These are phyloP conservation scores for Xylaria sp. DNA, from an alignment of 2,329 filamentous ascomycete species.

Conservation along the genomic window DNA sequence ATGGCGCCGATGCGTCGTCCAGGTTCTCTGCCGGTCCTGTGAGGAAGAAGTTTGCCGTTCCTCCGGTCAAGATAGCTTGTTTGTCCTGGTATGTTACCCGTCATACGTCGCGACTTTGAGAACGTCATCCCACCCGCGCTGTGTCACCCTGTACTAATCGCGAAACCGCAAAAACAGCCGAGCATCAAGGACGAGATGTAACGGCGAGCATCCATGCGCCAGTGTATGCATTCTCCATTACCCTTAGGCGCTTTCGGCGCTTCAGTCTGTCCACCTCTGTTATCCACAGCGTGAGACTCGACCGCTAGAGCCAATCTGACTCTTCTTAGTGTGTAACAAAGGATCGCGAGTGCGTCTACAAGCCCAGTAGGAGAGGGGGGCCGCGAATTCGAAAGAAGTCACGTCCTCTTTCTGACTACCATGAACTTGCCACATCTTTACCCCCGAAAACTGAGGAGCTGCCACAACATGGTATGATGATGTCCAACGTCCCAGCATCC, in stretches of 20 bases:
- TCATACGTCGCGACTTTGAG: conserved; percentile 29
- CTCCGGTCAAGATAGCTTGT: conserved; percentile 63
- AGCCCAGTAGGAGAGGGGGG: conserved; percentile 57
- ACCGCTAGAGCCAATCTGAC: conserved; percentile 37
- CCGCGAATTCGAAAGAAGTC: conserved; percentile 57
- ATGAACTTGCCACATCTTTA: conserved; percentile 45
- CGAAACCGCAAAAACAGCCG: conserved; percentile 50
- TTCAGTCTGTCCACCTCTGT: conserved; percentile 18
- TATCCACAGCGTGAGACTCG: conserved; percentile 21
- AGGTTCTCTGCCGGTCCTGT: conserved; percentile 39
- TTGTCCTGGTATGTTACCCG: conserved; percentile 58
- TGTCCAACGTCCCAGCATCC: conserved; percentile 11
- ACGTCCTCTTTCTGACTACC: conserved; percentile 46
- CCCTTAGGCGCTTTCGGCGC: conserved; percentile 15
- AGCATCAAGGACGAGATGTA: conserved; percentile 59
- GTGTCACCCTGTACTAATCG: conserved; percentile 40
- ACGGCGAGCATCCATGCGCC: conserved; percentile 57
- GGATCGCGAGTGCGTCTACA: conserved; percentile 57
- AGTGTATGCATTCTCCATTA: conserved; percentile 52
- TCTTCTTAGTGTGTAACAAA: conserved; percentile 54
- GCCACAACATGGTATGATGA: conserved; percentile 50
- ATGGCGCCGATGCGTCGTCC: conserved; percentile 37
- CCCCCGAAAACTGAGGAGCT: conserved; percentile 48
- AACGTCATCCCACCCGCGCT: conserved; percentile 27
- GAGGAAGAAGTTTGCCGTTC: conserved; percentile 58